Percentiles rank a stretch among this genome's conserved stretches.
These are phyloP conservation scores for Pseudocercospora cruenta DNA, from an alignment of 2,329 filamentous ascomycete species.

Conservation along the genomic window DNA sequence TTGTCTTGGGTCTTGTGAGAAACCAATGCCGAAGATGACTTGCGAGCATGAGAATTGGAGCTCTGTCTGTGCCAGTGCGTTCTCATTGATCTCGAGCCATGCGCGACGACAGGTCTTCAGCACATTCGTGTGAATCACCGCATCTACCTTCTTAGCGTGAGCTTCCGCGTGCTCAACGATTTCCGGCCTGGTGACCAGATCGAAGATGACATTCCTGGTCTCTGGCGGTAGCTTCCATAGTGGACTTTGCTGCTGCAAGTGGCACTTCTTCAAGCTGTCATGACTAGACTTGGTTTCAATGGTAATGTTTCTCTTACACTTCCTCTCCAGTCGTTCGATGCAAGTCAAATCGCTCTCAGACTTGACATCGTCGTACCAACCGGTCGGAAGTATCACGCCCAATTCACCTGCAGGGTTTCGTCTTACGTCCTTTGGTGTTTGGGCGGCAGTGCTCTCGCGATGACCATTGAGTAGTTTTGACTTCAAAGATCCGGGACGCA, in stretches of 20 bases:
- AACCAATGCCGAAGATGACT: neutral
- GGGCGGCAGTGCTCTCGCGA: neutral
- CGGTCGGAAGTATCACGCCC: neutral
- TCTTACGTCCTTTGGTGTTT: neutral
- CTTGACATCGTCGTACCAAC: neutral
- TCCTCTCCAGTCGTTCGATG: neutral
- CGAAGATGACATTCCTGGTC: conserved; percentile 39
- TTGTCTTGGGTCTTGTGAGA: neutral
- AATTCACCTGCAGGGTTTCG: neutral
- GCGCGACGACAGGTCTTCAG: conserved; percentile 42
- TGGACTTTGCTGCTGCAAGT: conserved; percentile 18
- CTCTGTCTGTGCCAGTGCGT: conserved; percentile 38
- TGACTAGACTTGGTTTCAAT: neutral
- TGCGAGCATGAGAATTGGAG: conserved; percentile 16
- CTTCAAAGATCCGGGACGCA: neutral
- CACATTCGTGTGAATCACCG: conserved; percentile 25
- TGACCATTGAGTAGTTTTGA: neutral
- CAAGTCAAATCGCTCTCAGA: neutral
- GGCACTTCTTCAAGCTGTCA: conserved; percentile 17
- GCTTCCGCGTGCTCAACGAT: conserved; percentile 33
- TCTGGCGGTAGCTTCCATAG: conserved; percentile 24
- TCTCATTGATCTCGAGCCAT: conserved; percentile 40
- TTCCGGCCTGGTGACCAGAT: conserved; percentile 37
- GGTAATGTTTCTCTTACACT: neutral
- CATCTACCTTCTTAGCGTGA: conserved; percentile 20